Base-by-base conservation (phyloP, 1,284 basidiomycete genomes). In the Malassezia equina region DNA sequence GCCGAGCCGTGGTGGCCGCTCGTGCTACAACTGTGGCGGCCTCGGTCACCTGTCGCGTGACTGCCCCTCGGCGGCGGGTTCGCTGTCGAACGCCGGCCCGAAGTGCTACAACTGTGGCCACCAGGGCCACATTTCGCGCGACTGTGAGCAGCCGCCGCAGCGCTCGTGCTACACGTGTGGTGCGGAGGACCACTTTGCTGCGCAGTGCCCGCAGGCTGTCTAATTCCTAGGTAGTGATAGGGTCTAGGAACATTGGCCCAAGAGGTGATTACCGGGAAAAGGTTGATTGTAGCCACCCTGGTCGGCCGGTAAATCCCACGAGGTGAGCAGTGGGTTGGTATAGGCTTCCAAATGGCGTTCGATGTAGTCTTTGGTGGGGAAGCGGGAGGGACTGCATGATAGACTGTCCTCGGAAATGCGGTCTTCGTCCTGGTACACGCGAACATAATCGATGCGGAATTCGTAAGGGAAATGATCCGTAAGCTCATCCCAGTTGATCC, bases 351-450 rank as follows among this genome's bases (percentile, higher is more conserved):
- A 33, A 50, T 75, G 66, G 25, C 61, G 57, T 25, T 71, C 54
- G 45, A 75, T 75, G 47, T 75, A 75, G 9, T 63, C 67, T 11
- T 52, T 53, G 0, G 71, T 73, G 1, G 69, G 72, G 19, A 43
- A 59, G 33, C 56, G 76, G 17, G 61, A 46, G 1, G 78, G 78
- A 58, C 76, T 75, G 64, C 78, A 79, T 2, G 77, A 66, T 2
- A 69, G 47, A 29, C 65, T 66, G 46, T 48, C 46, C n/a, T 24
- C 9, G 13, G 32, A n/a, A 34, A 64, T 62, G 28, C 64, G 58
- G 24, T 60, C 65, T 25, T 66, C 61, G 21, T 66, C 58, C 52
- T 71, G 69, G 50, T 61, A 69, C 19, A 68, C 58, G 6, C 69
- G 48, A 9, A 69, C 56, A 48, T 67, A 67, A 41, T 67, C 62